A percentile compares a stretch with the other conserved stretches of the same genome.
phyloP scores from a whole-genome alignment of 2,329 filamentous ascomycete genomes.

The Cadophora sp. region DNA sequence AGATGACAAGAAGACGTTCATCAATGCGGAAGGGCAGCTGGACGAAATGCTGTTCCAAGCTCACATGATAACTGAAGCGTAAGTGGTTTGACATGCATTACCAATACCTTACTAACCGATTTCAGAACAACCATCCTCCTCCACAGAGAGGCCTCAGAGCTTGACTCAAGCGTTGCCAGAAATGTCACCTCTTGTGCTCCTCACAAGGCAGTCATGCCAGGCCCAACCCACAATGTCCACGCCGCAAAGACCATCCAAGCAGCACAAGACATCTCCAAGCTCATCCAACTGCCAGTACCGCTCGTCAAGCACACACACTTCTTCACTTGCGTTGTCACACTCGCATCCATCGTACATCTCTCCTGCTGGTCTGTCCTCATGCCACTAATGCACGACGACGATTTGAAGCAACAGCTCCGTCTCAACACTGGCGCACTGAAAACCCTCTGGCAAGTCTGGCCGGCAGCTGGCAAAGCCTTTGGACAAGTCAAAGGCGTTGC shows the following conservation, averaged over 20 bases:
- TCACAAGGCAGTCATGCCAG: slow-evolving; percentile 47
- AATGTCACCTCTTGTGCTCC: slow-evolving; percentile 70
- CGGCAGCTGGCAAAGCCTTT: slow-evolving; percentile 64
- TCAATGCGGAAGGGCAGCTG: slow-evolving; percentile 72
- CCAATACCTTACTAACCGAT: slow-evolving; percentile 15
- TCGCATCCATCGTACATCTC: slow-evolving; percentile 82
- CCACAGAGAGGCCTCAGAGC: slow-evolving; percentile 79
- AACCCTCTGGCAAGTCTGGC: slow-evolving; percentile 41
- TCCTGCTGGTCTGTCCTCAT: slow-evolving; percentile 70
- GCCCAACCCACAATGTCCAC: slow-evolving; percentile 53
- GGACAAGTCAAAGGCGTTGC: slow-evolving; percentile 79
- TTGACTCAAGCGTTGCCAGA: slow-evolving; percentile 65
- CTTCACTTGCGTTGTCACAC: slow-evolving; percentile 80
- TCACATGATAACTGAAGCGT: slow-evolving; percentile 73
- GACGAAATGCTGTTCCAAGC: slow-evolving; percentile 95
- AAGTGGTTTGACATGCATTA: slow-evolving; percentile 23
- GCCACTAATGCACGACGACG: slow-evolving; percentile 58
- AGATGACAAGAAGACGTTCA: slow-evolving; percentile 69
- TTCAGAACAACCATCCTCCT: slow-evolving; percentile 71
- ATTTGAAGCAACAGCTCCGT: slow-evolving; percentile 75
- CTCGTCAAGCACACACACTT: slow-evolving; percentile 81
- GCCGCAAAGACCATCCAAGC: slow-evolving; percentile 82
- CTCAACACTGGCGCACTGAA: slow-evolving; percentile 64
- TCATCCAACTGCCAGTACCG: slow-evolving; percentile 76
- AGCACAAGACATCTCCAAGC: slow-evolving; percentile 76